Conservation (phyloP, 208 protist genomes). For the Phytomonas francai region DNA sequence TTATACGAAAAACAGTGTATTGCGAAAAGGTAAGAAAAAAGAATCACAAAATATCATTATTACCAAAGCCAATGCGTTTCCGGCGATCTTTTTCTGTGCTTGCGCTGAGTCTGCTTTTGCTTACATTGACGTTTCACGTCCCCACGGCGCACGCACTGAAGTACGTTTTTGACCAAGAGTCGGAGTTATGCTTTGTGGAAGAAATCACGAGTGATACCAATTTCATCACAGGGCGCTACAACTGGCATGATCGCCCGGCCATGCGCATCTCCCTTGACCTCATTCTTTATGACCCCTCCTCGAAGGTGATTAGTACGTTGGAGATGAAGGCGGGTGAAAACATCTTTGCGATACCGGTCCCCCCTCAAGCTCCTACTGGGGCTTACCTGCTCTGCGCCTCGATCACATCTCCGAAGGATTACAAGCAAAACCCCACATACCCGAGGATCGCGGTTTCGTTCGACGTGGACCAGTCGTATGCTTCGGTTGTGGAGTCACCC, state of each 20-base stretch:
- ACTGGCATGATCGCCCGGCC: conserved; percentile 13
- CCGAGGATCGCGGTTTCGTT: background rate
- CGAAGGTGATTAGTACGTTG: conserved; percentile 10
- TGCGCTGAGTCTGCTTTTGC: conserved; percentile 3
- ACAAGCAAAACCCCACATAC: background rate
- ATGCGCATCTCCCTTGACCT: background rate
- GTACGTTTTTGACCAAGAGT: conserved; percentile 33
- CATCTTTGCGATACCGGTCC: conserved; percentile 14
- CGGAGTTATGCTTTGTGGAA: conserved; percentile 57
- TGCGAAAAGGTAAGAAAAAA: background rate
- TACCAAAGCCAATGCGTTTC: conserved; percentile 4
- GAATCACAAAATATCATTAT: background rate
- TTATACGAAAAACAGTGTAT: background rate
- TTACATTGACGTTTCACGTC: conserved; percentile 6
- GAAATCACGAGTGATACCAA: conserved; percentile 22
- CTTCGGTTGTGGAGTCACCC: background rate
- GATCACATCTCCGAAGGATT: background rate
- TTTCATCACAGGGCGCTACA: conserved; percentile 40
- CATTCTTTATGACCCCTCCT: conserved; percentile 8
- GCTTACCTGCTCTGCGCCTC: conserved; percentile 20
- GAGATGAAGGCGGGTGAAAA: conserved; percentile 20
- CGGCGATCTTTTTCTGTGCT: background rate
- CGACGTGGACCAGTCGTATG: background rate
- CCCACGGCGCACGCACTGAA: conserved; percentile 17
- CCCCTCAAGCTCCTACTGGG: background rate